Percentiles rank a stretch among this genome's conserved stretches.
These are phyloP conservation scores for Rhododendron vialii DNA, from an alignment of 148 eudicot genomes.

Conservation along the genomic window DNA sequence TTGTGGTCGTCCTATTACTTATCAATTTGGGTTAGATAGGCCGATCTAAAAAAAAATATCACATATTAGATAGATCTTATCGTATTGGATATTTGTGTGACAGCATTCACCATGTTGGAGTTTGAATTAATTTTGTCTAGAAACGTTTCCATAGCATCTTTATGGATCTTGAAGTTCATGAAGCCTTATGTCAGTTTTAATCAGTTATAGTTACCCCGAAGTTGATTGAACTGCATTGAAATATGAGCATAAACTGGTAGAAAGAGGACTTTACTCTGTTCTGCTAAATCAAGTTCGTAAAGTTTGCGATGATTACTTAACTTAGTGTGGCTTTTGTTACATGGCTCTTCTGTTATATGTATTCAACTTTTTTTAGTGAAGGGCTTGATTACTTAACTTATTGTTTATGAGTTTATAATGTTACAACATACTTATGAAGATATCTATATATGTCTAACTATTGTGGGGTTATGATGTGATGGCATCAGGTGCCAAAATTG, in stretches of 20 bases:
- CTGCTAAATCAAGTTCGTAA: background rate
- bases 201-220: background rate
- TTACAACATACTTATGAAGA: background rate
- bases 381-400: background rate
- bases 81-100: background rate
- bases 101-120: background rate
- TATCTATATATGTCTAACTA: background rate
- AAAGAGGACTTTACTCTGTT: background rate
- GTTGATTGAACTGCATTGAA: background rate
- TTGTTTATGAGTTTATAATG: background rate
- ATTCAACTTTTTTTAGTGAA: background rate
- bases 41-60: too few species aligned
- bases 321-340: background rate
- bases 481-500: background rate
- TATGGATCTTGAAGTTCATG: background rate
- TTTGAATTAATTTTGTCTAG: background rate
- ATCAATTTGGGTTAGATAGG: background rate
- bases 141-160: background rate
- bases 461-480: background rate
- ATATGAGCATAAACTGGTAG: background rate
- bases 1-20: background rate
- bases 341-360: background rate
- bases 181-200: background rate
- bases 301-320: background rate
- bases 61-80: background rate